Percentiles rank a stretch among this genome's conserved stretches.
phyloP scores from a whole-genome alignment of 176 grass and related monocot genomes.

The Carex cristatella region DNA sequence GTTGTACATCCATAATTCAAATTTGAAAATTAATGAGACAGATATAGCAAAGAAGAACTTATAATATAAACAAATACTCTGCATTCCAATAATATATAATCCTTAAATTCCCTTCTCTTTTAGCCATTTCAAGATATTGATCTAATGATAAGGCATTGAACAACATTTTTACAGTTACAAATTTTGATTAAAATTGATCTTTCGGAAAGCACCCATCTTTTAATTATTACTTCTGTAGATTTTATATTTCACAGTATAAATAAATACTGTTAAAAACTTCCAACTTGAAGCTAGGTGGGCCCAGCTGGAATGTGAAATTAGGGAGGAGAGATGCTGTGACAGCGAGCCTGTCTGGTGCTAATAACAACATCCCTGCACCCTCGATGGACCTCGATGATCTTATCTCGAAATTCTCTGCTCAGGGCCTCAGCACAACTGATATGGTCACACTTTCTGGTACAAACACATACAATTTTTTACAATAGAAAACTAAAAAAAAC shows the following conservation, averaged over 20 bases:
- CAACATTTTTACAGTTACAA: not conserved
- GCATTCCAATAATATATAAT: not conserved
- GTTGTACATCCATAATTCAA: no score
- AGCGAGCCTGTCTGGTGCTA: slow-evolving; percentile 47
- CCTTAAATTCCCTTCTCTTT: not conserved
- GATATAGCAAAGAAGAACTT: no score
- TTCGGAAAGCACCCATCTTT: not conserved
- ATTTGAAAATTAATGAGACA: no score
- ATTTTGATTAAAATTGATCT: not conserved
- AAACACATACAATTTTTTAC: not conserved
- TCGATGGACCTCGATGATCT: slow-evolving; percentile 36
- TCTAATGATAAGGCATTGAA: no score
- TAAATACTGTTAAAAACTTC: not conserved
- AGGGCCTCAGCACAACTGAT: slow-evolving; percentile 47
- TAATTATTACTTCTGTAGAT: not conserved
- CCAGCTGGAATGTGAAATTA: slow-evolving; percentile 44
- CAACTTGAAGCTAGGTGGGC: slow-evolving; percentile 50
- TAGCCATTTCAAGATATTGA: not conserved
- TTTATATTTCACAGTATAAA: not conserved
- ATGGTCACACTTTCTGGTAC: slow-evolving; percentile 64
- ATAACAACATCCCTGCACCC: slow-evolving; percentile 40
- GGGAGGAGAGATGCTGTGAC: slow-evolving; percentile 51
- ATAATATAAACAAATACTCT: not conserved
- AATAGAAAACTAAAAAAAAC: not conserved
- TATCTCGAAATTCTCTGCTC: slow-evolving; percentile 36